Evolutionary conservation across 345 rosid species (phyloP).

Genomic region (Eucalyptus pauciflora): DNA sequence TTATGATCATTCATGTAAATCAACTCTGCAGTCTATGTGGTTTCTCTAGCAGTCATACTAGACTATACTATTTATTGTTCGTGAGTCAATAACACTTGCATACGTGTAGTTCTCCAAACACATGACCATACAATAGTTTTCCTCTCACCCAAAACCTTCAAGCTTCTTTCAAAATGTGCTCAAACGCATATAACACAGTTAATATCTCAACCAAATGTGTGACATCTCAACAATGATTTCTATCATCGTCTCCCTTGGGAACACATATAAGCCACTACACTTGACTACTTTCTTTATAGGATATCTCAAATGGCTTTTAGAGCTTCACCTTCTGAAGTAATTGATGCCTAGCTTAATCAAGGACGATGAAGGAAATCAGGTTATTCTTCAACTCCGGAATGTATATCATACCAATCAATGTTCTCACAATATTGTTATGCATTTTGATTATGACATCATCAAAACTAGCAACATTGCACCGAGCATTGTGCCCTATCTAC

Average conservation of each 20-base stretch:
- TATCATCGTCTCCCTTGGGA: neutral
- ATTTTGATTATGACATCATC: neutral
- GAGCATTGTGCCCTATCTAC: neutral
- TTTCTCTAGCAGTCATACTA: neutral
- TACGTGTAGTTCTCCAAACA: neutral
- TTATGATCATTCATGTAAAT: neutral
- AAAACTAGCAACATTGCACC: neutral
- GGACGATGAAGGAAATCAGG: neutral
- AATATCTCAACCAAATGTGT: neutral
- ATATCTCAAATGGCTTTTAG: neutral
- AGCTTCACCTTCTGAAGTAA: neutral
- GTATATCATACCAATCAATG: neutral
- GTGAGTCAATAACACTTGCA: neutral
- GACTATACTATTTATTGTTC: neutral
- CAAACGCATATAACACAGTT: neutral
- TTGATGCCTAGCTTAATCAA: neutral
- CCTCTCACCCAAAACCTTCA: neutral
- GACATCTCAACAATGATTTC: neutral
- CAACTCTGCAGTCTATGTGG: neutral
- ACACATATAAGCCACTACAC: neutral
- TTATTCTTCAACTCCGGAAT: neutral
- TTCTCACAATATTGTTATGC: neutral
- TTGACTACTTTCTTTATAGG: neutral
- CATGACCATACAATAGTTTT: neutral
- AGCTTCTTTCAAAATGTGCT: neutral